A percentile compares a stretch with the other conserved stretches of the same genome.
Evolutionary conservation across 176 grass and related monocot species (phyloP).

Genomic region (Themeda triandra): DNA sequence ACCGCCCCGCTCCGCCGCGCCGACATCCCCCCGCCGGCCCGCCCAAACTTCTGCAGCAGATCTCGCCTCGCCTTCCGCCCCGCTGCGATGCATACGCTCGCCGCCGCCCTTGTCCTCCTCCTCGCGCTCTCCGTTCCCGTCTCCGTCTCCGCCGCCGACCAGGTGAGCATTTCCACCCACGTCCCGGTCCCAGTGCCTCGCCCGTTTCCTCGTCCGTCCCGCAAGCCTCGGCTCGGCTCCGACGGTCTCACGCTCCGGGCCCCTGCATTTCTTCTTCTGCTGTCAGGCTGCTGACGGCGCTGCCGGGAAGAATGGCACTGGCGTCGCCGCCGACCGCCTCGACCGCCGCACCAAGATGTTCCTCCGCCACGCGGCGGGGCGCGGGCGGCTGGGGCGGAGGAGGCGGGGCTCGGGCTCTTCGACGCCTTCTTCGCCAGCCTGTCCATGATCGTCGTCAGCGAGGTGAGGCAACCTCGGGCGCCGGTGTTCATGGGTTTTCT

Average conservation of each 20-base stretch:
- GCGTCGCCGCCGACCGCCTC: slow-evolving; percentile 8
- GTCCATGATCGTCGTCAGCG: slow-evolving; percentile 84
- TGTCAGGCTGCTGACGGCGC: slow-evolving; percentile 10
- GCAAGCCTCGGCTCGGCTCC: background rate
- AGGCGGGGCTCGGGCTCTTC: slow-evolving; percentile 57
- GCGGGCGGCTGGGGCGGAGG: slow-evolving; percentile 22
- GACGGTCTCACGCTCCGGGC: background rate
- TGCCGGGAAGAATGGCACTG: slow-evolving; percentile 15
- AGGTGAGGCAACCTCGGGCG: slow-evolving; percentile 32
- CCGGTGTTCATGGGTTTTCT: too few species aligned
- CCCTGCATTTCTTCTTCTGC: background rate
- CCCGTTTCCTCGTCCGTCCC: background rate
- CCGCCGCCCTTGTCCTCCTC: background rate
- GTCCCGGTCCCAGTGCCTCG: background rate
- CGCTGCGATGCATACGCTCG: background rate
- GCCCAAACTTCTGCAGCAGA: background rate
- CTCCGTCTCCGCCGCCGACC: slow-evolving; percentile 26
- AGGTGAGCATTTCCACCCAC: slow-evolving; percentile 19
- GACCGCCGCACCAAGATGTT: slow-evolving; percentile 66
- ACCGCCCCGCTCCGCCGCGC: background rate
- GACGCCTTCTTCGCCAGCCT: slow-evolving; percentile 92
- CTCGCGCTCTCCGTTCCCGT: background rate
- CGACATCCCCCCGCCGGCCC: background rate
- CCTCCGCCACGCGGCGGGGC: slow-evolving; percentile 5
- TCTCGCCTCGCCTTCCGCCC: background rate